These are phyloP conservation scores for Cyphellophora attinorum DNA, from an alignment of 2,329 filamentous ascomycete species.

Conservation along the genomic window DNA sequence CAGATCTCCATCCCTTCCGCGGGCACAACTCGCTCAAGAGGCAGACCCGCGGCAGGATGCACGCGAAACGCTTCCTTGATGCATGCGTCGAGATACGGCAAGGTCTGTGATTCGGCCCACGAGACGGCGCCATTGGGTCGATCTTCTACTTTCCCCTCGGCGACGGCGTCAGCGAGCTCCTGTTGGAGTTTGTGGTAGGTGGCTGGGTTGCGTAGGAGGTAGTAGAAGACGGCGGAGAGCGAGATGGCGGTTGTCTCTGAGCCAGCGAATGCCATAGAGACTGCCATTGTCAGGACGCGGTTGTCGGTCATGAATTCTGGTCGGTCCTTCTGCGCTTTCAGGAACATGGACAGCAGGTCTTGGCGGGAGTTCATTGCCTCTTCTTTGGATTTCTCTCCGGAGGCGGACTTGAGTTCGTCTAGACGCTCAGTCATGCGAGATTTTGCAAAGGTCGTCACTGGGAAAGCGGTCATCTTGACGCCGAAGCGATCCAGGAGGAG, in stretches of 20 bases:
- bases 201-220: conserved; percentile 54
- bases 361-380: conserved; percentile 9
- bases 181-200: conserved; percentile 15
- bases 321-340: conserved; percentile 16
- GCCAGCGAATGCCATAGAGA: conserved; percentile 47
- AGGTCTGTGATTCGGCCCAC: conserved; percentile 49
- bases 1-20: conserved; percentile 52
- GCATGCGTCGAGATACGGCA: conserved; percentile 68
- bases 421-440: conserved; percentile 58
- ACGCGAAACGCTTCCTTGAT: conserved; percentile 70
- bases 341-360: conserved; percentile 19
- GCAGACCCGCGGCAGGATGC: conserved; percentile 64
- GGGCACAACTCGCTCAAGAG: conserved; percentile 65
- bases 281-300: conserved; percentile 21
- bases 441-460: conserved; percentile 62
- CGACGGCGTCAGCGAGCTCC: conserved; percentile 16
- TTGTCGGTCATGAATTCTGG: conserved; percentile 22
- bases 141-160: conserved; percentile 11
- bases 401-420: conserved; percentile 36
- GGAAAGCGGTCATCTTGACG: conserved; percentile 58
- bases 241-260: conserved; percentile 73
- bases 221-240: conserved; percentile 64
- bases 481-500: conserved; percentile 59
- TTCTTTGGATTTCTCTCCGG: conserved; percentile 9
- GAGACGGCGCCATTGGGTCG: conserved; percentile 10